Evolutionary conservation across 78 protist species (phyloP), one percentile per base, ranked within the genome.

Genomic region (Diacronema lutheri): DNA sequence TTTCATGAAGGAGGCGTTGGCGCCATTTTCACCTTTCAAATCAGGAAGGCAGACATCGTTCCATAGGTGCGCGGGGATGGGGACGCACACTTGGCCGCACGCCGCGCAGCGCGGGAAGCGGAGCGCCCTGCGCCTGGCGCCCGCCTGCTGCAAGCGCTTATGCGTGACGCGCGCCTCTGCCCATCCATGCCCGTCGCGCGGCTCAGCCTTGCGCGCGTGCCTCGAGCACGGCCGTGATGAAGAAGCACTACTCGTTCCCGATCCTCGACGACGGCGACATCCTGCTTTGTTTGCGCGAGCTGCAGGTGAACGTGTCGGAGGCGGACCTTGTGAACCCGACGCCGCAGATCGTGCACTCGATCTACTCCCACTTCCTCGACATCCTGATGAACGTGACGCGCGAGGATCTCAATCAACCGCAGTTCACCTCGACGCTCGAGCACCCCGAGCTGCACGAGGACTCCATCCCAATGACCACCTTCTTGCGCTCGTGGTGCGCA

Each of bases 371-470:
- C 26, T 44, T 72, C 60, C 12, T n/a, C 60, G 79, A 72, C n/a
- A 21, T 44, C 4, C 58, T 72, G 29, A 38, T 44, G 14, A 9
- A 44, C 31, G 7, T 0, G 14, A 40, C 10, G 37, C 56, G 79
- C 23, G 79, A 72, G 33, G 79, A 72, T 11, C 13, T 44, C 33
- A 21, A 0, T 20, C 79, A 72, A 60, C 61, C 79, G 3, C 37
- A 40, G 19, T 72, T 72, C 60, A 5, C 44, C 14, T 1, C 11
- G 33, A 13, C 19, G 41, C 60, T 72, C 19, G 79, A 72, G 58
- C 44, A 14, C 12, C 79, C 79, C 29, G 79, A 72, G 79, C 79
- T 72, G 40, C 79, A 72, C 79, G 79, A 72, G 61, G 44, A 72
- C 19, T 72, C 79, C 6, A 57, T 72, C 61, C 38, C 61, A 4